Evolutionary conservation across 345 rosid genomes (phyloP), one percentile per base, ranked within the genome.

Genomic region (Moringa oleifera): DNA sequence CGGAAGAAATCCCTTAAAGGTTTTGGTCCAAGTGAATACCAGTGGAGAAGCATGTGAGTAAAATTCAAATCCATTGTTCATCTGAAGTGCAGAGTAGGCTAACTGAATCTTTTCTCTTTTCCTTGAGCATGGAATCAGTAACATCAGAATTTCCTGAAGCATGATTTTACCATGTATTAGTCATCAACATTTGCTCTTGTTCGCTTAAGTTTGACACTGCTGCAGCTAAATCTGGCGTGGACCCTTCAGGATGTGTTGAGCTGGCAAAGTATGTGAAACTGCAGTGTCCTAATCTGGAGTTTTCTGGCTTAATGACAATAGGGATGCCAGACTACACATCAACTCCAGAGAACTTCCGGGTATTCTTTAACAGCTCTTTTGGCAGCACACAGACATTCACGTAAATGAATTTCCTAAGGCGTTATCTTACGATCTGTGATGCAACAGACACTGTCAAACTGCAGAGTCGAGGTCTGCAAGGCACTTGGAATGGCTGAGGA

Each of bases 271-370:
- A 89, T 71, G 82, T 92, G 57, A 87, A 84, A 66, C 60, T 50
- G 51, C 74, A 3, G 17, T 92, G 98, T 71, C 94, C 95, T 0
- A 81, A 84, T 78, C 71, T 92, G 66, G 72, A 65, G 24, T 83
- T 89, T 74, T 89, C 96, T 20, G 98, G 95, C 37, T 76, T 92
- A 61, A 92, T 92, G 98, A 92, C 98, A 13, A 92, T 92, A 56
- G 97, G 95, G 57, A 92, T 89, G 91, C 87, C 87, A 2, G 91
- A 92, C 67, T 89, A 84, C 68, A 78, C 91, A 8, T 89, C 98
- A 57, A 89, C 97, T 51, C 98, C 91, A 4, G 84, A 85, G 61
- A 92, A 92, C 81, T 92, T 92, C 78, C 80, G 68, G 93, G 98
- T 89, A 70, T 64, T 59, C 22, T 52, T 41, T 28, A 2, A 11